Percentiles rank a stretch among this genome's conserved stretches.
Conservation (phyloP, 345 rosid genomes). For the Lepidium sativum region DNA sequence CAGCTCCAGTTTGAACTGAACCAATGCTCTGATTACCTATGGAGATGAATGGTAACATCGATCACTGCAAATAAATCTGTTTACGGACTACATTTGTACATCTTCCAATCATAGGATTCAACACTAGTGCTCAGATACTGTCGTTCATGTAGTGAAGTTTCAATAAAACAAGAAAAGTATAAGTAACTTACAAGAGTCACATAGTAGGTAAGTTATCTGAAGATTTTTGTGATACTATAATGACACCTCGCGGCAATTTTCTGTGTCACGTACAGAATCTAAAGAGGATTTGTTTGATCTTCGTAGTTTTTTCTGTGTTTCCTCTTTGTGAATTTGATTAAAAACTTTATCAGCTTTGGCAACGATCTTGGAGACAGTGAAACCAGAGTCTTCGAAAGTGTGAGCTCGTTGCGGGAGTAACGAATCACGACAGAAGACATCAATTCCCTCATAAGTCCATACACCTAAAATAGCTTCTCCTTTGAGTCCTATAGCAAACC, state of each 20-base stretch:
- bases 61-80: neutral
- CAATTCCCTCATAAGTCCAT: slow-evolving; percentile 85
- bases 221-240: neutral
- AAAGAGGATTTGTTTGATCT: slow-evolving; percentile 23
- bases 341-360: slow-evolving; percentile 67
- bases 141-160: neutral
- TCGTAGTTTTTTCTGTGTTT: slow-evolving; percentile 35
- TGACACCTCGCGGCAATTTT: neutral
- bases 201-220: neutral
- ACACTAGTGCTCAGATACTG: neutral
- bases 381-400: slow-evolving; percentile 72
- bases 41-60: neutral
- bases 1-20: neutral
- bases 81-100: neutral
- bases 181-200: neutral
- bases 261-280: neutral
- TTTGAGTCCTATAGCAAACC: slow-evolving; percentile 78
- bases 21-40: neutral
- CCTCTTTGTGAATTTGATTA: slow-evolving; percentile 35
- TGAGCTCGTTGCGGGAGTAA: slow-evolving; percentile 60
- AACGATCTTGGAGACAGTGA: slow-evolving; percentile 79
- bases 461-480: slow-evolving; percentile 69
- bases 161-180: neutral
- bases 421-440: slow-evolving; percentile 61
- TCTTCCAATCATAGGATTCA: neutral